These are phyloP conservation scores for Mycosphaerella sp. DNA, from an alignment of 2,329 filamentous ascomycete species.

Conservation along the genomic window DNA sequence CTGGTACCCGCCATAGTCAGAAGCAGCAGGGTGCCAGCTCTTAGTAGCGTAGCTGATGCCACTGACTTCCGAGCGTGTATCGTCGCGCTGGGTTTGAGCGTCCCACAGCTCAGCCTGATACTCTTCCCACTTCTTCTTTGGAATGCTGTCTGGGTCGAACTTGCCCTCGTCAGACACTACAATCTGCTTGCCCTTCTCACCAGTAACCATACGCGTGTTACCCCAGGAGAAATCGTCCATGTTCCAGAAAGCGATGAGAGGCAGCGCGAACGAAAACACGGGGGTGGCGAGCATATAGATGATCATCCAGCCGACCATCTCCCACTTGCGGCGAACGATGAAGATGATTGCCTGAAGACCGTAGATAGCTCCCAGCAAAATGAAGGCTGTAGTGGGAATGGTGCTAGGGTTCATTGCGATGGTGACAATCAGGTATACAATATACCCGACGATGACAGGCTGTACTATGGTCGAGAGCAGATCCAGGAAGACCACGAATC, in stretches of 20 bases:
- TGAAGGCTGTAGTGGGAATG: slow-evolving; percentile 78
- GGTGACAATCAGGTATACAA: slow-evolving; percentile 79
- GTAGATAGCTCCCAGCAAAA: slow-evolving; percentile 91
- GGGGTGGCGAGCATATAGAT: slow-evolving; percentile 88
- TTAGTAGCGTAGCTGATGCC: slow-evolving; percentile 93
- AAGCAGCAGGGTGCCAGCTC: slow-evolving; percentile 52
- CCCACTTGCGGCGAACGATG: slow-evolving; percentile 93
- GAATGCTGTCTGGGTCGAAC: slow-evolving; percentile 87
- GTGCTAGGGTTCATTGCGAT: slow-evolving; percentile 56
- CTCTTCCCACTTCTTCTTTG: slow-evolving; percentile 98
- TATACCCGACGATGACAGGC: slow-evolving; percentile 83
- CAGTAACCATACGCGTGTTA: slow-evolving; percentile 94
- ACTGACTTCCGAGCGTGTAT: slow-evolving; percentile 80
- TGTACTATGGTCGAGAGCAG: slow-evolving; percentile 86
- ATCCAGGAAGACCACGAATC: slow-evolving; percentile 94
- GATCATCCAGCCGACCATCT: slow-evolving; percentile 99
- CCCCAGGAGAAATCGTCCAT: slow-evolving; percentile 99
- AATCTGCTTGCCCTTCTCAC: slow-evolving; percentile 86
- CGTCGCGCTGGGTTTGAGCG: slow-evolving; percentile 73
- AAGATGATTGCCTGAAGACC: slow-evolving; percentile 92
- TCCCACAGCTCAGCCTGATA: slow-evolving; percentile 99
- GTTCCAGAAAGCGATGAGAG: slow-evolving; percentile 95
- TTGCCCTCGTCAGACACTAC: slow-evolving; percentile 96
- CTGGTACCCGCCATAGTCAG: slow-evolving; percentile 56
- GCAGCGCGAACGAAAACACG: slow-evolving; percentile 83